Base-by-base conservation (phyloP, 169 alveolate species). In the Plasmodium cynomolgi region DNA sequence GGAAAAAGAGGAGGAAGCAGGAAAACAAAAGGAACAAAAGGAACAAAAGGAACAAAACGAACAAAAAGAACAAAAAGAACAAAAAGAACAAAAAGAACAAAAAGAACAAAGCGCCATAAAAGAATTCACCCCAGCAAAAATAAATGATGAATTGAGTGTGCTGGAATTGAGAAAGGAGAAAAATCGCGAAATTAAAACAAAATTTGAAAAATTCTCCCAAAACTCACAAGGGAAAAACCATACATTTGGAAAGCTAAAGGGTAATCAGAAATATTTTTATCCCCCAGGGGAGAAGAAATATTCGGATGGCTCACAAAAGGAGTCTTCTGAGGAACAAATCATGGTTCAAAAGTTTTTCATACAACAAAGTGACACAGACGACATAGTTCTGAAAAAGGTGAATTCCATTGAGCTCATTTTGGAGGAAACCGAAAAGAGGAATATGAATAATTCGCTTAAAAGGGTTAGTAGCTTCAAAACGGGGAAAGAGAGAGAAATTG, bases 81-180 rank as follows among this genome's bases (percentile, higher is more conserved):
- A 84, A 44, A 72, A 82, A 58, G 15, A 82, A 33, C 31, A 71
- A 2, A 68, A 47, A 47, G n/a, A 47, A 13, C 26, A 68, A 68
- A 68, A 83, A 84, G 83, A 83, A 13, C 34, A 84, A 44, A 72
- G 54, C 31, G 34, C 29, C 54, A 26, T 29, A 39, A 44, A 47
- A 71, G 9, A 41, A 41, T 72, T 39, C 50, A 72, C 20, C 17
- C 54, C 92, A 39, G 5, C 44, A 23, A 84, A 71, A 41, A 26
- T 84, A 84, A 84, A 84, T 34, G 72, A 58, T 29, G 93, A 86
- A 71, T 47, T 86, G 71, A 86, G 83, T 86, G 47, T 33, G 31
- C 56, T 33, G 44, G 80, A 71, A 56, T 86, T 75, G 31, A 86
- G 82, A 56, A 68, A 23, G 37, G 47, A 79, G 81, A 86, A 86